Base-by-base conservation (phyloP, 345 rosid genomes). In the Microcos paniculata region DNA sequence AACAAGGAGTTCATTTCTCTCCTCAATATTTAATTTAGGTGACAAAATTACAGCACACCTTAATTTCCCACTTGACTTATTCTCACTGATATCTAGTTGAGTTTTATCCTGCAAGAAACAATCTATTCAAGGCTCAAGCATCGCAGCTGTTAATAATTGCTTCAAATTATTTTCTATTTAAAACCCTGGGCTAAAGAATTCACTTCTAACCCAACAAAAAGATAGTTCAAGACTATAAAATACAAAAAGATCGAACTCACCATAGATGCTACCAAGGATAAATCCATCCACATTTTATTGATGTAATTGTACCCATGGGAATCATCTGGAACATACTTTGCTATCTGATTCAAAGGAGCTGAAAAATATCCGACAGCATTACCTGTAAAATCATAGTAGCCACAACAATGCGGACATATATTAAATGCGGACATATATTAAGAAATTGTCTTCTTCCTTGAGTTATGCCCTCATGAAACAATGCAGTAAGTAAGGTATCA, bases 31-130 rank as follows among this genome's bases (percentile, higher is more conserved):
- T 72, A 87, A 69, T 76, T 76, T 84, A 21, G 91, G 80, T 56
- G 93, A 87, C 80, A 88, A 76, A 77, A 93, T 81, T 70, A 88
- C 84, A 62, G 92, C 90, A 63, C 92, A 91, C 84, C 93, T 89
- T 79, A 96, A 79, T 86, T 85, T 93, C 65, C 91, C 96, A 61
- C 78, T 80, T 9, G 78, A 71, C 28, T 81, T 84, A 58, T 83
- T 77, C 31, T 40, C 28, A 48, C 64, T 66, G 58, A 77, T 70
- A 62, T 84, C 83, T 74, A 71, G 87, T 78, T 80, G 80, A 79
- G 80, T 46, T 72, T 65, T 71, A 63, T 73, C 80, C 96, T 93
- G 87, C 83, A 84, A 33, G 67, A 77, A 76, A 76, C 19, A 43
- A 77, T 23, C 24, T 63, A 79, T 24, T 23, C 45, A 71, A 71